Evolutionary conservation across 345 rosid genomes (phyloP).

Genomic region (Eucalyptus albens): DNA sequence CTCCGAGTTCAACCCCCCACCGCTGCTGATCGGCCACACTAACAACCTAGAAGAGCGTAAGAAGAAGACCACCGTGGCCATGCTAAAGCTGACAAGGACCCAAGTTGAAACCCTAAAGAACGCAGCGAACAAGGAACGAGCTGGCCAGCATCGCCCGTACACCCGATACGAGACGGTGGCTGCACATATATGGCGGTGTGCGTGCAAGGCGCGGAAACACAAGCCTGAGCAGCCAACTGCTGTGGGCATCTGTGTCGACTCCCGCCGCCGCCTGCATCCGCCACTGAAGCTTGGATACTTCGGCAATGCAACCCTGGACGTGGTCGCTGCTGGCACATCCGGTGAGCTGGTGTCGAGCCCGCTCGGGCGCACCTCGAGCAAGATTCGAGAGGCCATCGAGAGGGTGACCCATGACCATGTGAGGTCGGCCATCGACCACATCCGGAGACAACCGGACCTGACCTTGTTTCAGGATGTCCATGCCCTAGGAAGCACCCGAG

Average conservation of each 20-base stretch:
- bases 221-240: slow-evolving; percentile 35
- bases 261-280: slow-evolving; percentile 28
- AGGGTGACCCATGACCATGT: slow-evolving; percentile 22
- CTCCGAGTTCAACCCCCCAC: slow-evolving; percentile 30
- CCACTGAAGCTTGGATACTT: slow-evolving; percentile 15
- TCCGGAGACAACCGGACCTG: slow-evolving; percentile 27
- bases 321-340: slow-evolving; percentile 20
- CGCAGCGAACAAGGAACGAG: slow-evolving; percentile 12
- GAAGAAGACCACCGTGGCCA: slow-evolving; percentile 27
- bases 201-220: slow-evolving; percentile 23
- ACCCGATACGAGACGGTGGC: slow-evolving; percentile 25
- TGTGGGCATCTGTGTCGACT: slow-evolving; percentile 27
- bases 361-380: slow-evolving; percentile 16
- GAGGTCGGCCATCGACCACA: slow-evolving; percentile 18
- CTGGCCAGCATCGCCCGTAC: slow-evolving; percentile 8
- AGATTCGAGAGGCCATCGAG: slow-evolving; percentile 27
- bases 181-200: slow-evolving; percentile 21
- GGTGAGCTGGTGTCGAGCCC: slow-evolving; percentile 26
- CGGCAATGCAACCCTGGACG: slow-evolving; percentile 32
- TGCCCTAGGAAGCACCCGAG: slow-evolving; percentile 24
- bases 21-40: slow-evolving; percentile 24
- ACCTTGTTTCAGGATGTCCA: slow-evolving; percentile 38
- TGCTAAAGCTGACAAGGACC: slow-evolving; percentile 23
- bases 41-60: slow-evolving; percentile 18
- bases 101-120: slow-evolving; percentile 32